Evolutionary conservation across 1,284 basidiomycete genomes (phyloP).

Genomic region (Fistulinella cinereoalba): DNA sequence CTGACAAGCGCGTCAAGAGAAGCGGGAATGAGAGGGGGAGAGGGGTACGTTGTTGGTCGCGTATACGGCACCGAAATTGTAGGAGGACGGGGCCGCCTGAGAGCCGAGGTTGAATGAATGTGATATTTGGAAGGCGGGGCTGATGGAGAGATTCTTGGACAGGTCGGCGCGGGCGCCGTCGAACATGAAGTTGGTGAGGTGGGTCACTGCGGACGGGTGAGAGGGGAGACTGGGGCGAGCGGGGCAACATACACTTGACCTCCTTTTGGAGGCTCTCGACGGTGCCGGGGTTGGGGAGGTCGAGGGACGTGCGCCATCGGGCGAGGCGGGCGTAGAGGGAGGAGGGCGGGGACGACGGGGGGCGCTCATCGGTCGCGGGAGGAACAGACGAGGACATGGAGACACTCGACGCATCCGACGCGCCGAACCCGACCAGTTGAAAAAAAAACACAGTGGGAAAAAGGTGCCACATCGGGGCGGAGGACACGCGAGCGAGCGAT

Average conservation of each 20-base stretch:
- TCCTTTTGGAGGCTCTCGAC: conserved; percentile 91
- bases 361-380: no score
- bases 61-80: conserved; percentile 95
- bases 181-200: conserved; percentile 93
- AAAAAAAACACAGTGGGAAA: conserved; percentile 39
- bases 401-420: no score
- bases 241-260: conserved; percentile 65
- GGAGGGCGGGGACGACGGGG: no score
- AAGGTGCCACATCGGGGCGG: conserved; percentile 13
- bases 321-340: conserved; percentile 73
- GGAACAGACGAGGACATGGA: no score
- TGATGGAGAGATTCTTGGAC: conserved; percentile 90
- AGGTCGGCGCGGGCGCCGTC: conserved; percentile 97
- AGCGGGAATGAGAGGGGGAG: neutral
- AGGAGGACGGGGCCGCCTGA: conserved; percentile 72
- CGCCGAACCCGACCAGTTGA: conserved; percentile 20
- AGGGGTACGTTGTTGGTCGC: conserved; percentile 68
- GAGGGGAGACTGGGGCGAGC: conserved; percentile 9
- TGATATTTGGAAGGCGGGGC: conserved; percentile 96
- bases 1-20: conserved; percentile 42
- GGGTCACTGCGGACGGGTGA: conserved; percentile 60
- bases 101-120: conserved; percentile 92
- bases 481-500: no score
- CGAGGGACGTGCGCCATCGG: conserved; percentile 76
- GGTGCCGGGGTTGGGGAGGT: conserved; percentile 84